Evolutionary conservation across 768 basidiomycete species (phyloP), one percentile per base, ranked within the genome.

Genomic region (Phanerochaete carnosa): DNA sequence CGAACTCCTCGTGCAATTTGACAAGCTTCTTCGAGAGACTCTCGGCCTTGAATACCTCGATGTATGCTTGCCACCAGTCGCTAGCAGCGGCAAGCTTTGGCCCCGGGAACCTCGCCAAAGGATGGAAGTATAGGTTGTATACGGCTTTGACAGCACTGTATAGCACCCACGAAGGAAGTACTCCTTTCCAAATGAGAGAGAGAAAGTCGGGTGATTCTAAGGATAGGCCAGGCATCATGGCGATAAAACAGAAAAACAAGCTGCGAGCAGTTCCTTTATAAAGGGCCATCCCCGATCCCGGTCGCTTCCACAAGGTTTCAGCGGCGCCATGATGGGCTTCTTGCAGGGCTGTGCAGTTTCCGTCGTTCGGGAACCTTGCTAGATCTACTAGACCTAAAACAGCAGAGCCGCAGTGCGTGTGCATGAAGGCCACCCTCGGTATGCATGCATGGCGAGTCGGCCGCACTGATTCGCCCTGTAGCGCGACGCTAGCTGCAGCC

Each of bases 1-100:
- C 79, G 50, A 79, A 78, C 57, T 32, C 64, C 8, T 66, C 63
- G 58, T 80, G 79, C 15, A 79, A 69, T 12, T 62, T 49, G 12
- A 74, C 68, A 3, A 79, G 69, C 26, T 79, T 69, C 26, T 75
- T 71, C 32, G 64, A 57, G 37, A 68, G 62, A 50, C 65, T 65
- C 28, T 66, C 56, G 47, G 62, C 54, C 33, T 43, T 61, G 43
- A 59, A 43, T 26, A 63, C 49, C 56, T 67, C 60, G 46, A 64
- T 57, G 56, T 64, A 65, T 3, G 52, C 57, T 46, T 62, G 52
- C 63, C 65, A 66, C 54, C 59, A 64, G 29, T 43, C 52, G 1
- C 63, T 63, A 1, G 61, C 63, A 0, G 62, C 68, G 0, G 68
- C 68, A 15, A 64, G 45, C 37, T 43, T 64, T 2, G 68, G 68